These are phyloP conservation scores for Collariella sp. DNA, from an alignment of 495 filamentous ascomycete genomes.

Conservation along the genomic window DNA sequence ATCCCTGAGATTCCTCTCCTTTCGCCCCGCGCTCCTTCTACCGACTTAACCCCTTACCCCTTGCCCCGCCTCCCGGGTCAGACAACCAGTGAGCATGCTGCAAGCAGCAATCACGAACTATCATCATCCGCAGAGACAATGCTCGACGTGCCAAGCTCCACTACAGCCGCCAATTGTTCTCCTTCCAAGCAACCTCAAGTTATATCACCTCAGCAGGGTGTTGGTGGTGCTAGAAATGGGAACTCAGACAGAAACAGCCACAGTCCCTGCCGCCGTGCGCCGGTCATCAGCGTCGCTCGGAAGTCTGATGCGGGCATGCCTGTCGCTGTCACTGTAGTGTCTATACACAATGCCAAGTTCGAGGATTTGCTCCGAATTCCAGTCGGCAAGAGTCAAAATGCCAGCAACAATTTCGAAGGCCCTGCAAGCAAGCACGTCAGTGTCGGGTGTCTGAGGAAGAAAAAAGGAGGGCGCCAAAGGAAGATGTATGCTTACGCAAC, in stretches of 20 bases:
- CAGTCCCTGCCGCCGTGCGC: conserved; percentile 2
- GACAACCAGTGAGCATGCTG: too few species aligned
- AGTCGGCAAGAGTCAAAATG: background rate
- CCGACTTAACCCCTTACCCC: too few species aligned
- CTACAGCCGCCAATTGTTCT: too few species aligned
- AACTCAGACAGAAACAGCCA: conserved; percentile 1
- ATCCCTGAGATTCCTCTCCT: too few species aligned
- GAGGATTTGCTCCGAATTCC: background rate
- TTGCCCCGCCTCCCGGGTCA: too few species aligned
- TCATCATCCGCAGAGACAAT: too few species aligned
- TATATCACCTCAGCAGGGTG: background rate
- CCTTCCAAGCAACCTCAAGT: background rate
- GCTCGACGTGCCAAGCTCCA: too few species aligned
- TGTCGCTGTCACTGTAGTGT: background rate
- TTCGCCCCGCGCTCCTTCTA: too few species aligned
- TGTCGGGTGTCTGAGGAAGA: background rate
- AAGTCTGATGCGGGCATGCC: background rate
- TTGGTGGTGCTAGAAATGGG: too few species aligned
- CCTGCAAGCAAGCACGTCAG: background rate
- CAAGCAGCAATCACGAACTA: too few species aligned
- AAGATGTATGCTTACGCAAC: background rate
- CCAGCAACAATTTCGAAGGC: background rate
- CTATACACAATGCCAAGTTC: background rate
- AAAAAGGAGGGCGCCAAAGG: too few species aligned
- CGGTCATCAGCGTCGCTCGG: background rate